Evolutionary conservation across 106 monocot species (phyloP), one percentile per base, ranked within the genome.

Genomic region (Alisma plantagoaquatica): DNA sequence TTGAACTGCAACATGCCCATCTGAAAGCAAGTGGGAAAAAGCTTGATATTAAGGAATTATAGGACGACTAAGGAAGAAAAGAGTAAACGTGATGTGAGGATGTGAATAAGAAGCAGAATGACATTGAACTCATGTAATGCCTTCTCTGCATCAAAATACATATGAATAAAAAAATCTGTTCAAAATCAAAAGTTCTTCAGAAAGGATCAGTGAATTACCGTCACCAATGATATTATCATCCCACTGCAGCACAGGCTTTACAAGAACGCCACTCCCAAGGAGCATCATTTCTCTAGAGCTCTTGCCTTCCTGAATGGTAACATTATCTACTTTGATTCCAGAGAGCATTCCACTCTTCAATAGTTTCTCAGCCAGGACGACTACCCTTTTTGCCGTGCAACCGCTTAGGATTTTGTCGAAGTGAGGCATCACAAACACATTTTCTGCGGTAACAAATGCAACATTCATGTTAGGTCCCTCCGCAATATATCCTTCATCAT

Each of bases 381-480:
- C 20, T 41, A 65, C 70, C 50, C 83, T 67, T 59, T 57, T 70
- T 31, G 83, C 76, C 0, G 83, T 90, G 65, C 89, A 90, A n/a
- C 83, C 89, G 31, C 89, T 90, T 1, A 90, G 70, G 32, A 90
- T 80, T 56, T 83, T 74, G 49, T 77, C 78, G 29, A 90, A 90
- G 27, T 54, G 41, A 25, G 89, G 89, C 71, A 89, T 65, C 19
- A 83, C 3, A 12, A 90, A 61, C 53, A 80, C 79, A n/a, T 29
- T 70, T 4, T 71, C 50, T 33, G 29, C 41, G 11, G 70, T 83
- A 43, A 90, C 67, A 65, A n/a, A n/a, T n/a, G n/a, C n/a, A n/a
- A n/a, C n/a, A n/a, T n/a, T n/a, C n/a, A n/a, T n/a, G n/a, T n/a
- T n/a, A n/a, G n/a, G n/a, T n/a, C n/a, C n/a, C n/a, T n/a, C n/a